Conservation (phyloP, 768 basidiomycete species). For the Mycena galericulata region DNA sequence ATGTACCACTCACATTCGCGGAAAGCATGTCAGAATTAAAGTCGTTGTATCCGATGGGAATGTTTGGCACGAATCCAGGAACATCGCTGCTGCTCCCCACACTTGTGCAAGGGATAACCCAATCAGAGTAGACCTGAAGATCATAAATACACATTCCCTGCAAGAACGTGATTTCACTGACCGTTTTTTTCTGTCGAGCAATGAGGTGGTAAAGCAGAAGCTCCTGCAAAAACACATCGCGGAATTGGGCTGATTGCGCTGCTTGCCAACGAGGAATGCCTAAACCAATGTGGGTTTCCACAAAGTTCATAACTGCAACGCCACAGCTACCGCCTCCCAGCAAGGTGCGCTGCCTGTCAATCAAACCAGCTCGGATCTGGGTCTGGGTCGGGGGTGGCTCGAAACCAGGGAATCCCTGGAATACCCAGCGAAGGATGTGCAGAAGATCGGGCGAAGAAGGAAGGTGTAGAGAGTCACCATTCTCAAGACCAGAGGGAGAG, state of each 20-base stretch:
- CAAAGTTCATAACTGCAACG: too few relatives aligned
- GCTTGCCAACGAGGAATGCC: too few relatives aligned
- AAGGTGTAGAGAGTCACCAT: slow-evolving; percentile 3
- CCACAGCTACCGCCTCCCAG: too few relatives aligned
- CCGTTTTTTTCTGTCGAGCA: neutral
- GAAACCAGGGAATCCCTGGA: neutral
- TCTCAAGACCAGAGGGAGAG: neutral
- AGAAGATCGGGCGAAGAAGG: neutral
- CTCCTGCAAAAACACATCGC: too few relatives aligned
- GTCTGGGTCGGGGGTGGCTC: neutral
- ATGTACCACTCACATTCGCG: neutral
- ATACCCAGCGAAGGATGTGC: neutral
- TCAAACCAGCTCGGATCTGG: neutral
- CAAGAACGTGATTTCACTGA: neutral
- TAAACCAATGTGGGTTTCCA: too few relatives aligned
- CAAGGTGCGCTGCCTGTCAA: neutral
- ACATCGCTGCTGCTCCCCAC: neutral
- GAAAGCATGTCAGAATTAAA: slow-evolving; percentile 7
- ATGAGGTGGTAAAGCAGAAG: too few relatives aligned
- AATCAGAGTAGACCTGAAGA: neutral
- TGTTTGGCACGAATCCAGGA: neutral
- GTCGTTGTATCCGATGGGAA: neutral
- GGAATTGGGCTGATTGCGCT: too few relatives aligned
- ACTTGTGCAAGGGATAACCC: neutral
- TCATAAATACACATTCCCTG: neutral